Conservation (phyloP, 2,329 filamentous ascomycete genomes). For the Fusarium heterosporum region DNA sequence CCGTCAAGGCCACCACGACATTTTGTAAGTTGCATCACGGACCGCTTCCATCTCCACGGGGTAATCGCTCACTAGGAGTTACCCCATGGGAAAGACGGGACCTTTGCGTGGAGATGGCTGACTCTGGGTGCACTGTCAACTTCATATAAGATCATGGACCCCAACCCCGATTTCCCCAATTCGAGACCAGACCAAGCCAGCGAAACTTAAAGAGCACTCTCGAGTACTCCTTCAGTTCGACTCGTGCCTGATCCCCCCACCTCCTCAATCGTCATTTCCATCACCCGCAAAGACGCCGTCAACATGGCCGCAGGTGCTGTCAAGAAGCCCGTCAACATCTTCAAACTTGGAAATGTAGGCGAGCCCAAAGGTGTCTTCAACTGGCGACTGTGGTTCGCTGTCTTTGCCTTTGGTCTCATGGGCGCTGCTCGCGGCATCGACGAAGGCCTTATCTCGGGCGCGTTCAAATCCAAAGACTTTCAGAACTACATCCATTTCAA, state of each 20-base stretch:
- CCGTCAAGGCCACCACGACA: not conserved
- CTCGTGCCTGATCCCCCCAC: not conserved
- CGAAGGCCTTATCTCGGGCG: conserved; percentile 22
- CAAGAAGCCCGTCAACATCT: conserved; percentile 28
- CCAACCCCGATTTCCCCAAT: conserved; percentile 17
- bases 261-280: not conserved
- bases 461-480: conserved; percentile 25
- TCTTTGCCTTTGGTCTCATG: conserved; percentile 24
- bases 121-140: not conserved
- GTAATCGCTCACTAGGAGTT: conserved; percentile 8
- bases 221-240: not conserved
- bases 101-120: not conserved
- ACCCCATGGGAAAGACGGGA: conserved; percentile 20
- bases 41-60: conserved; percentile 15
- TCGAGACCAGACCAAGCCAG: conserved; percentile 4
- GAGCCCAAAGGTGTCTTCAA: conserved; percentile 25
- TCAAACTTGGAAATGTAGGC: conserved; percentile 17
- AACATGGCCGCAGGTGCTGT: conserved; percentile 22
- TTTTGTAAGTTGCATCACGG: not conserved
- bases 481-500: conserved; percentile 16
- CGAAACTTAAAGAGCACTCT: conserved; percentile 4
- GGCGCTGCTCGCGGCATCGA: conserved; percentile 20
- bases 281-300: not conserved
- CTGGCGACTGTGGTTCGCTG: conserved; percentile 27
- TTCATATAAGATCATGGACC: conserved; percentile 20